A percentile compares a stretch with the other conserved stretches of the same genome.
phyloP scores from a whole-genome alignment of 2,329 filamentous ascomycete species.

The Harringtonia aguacate region DNA sequence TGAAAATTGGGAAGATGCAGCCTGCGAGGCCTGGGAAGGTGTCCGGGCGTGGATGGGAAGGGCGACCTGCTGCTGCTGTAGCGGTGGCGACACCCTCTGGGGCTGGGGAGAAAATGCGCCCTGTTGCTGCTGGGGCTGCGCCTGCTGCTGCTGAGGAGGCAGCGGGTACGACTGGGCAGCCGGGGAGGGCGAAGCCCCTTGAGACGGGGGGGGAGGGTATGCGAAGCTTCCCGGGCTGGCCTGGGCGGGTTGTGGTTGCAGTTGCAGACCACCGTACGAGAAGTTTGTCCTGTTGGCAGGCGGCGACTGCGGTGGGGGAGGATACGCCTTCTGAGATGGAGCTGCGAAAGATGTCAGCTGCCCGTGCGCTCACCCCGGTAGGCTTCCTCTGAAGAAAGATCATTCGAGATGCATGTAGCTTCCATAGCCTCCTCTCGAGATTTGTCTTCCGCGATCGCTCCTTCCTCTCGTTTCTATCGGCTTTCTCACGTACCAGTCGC shows the following conservation, averaged over 20 bases:
- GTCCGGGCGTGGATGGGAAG: constrained; percentile 26
- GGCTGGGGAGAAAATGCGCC: constrained; percentile 14
- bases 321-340: constrained; percentile 18
- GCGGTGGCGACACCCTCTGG: constrained; percentile 14
- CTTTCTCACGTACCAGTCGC: constrained; percentile 1
- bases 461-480: too few species aligned
- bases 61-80: constrained; percentile 14
- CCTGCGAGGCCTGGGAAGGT: constrained; percentile 17
- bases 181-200: constrained; percentile 17
- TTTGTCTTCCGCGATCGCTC: too few species aligned
- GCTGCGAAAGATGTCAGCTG: neutral
- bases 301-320: constrained; percentile 24
- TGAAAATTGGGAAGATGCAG: constrained; percentile 15
- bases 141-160: constrained; percentile 19
- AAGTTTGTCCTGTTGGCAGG: constrained; percentile 25
- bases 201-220: constrained; percentile 22
- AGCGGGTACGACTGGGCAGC: constrained; percentile 21
- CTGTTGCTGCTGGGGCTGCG: constrained; percentile 16
- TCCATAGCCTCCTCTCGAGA: too few species aligned
- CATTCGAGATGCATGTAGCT: too few species aligned
- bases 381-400: too few species aligned
- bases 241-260: constrained; percentile 18
- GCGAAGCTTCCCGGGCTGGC: constrained; percentile 16
- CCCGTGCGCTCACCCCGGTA: neutral
- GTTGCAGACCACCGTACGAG: constrained; percentile 18